These are phyloP conservation scores for Bauhinia variegata DNA, from an alignment of 306 rosid genomes.

Conservation along the genomic window DNA sequence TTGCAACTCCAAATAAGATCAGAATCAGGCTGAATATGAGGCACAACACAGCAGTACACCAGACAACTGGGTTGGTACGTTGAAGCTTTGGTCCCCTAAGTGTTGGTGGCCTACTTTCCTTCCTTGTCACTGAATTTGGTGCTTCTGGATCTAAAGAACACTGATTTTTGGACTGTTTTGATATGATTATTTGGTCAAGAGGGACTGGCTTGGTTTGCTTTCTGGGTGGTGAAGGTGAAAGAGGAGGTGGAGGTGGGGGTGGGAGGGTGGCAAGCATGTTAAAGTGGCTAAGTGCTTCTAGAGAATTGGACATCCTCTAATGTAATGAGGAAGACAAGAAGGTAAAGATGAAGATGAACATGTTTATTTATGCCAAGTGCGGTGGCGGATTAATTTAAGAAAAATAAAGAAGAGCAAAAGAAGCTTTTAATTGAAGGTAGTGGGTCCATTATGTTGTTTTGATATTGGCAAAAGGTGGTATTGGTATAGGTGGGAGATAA, in stretches of 20 bases:
- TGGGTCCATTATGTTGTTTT: constrained; percentile 50
- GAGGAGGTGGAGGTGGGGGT: constrained; percentile 44
- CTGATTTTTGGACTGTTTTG: constrained; percentile 40
- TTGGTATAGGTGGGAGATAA: constrained; percentile 36
- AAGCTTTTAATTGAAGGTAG: constrained; percentile 54
- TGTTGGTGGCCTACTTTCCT: constrained; percentile 39
- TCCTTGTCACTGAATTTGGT: constrained; percentile 30
- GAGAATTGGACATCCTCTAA: constrained; percentile 1
- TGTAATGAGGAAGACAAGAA: constrained; percentile 19
- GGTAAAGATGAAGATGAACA: constrained; percentile 23
- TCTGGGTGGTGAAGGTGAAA: constrained; percentile 26
- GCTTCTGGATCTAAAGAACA: constrained; percentile 26
- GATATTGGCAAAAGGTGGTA: constrained; percentile 48
- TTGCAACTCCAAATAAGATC: constrained; percentile 80
- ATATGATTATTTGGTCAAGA: constrained; percentile 42
- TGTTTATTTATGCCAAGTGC: constrained; percentile 32
- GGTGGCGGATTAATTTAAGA: constrained; percentile 26
- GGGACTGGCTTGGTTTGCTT: constrained; percentile 45
- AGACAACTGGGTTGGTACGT: constrained; percentile 72
- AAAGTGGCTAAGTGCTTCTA: not conserved
- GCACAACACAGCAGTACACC: constrained; percentile 75
- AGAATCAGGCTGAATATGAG: constrained; percentile 76
- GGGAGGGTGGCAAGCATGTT: constrained; percentile 54
- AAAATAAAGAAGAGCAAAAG: constrained; percentile 45
- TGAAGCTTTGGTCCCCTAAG: constrained; percentile 47